Evolutionary conservation across 805 yeast species (phyloP).

Genomic region (Hanseniaspora hatyaiensis): DNA sequence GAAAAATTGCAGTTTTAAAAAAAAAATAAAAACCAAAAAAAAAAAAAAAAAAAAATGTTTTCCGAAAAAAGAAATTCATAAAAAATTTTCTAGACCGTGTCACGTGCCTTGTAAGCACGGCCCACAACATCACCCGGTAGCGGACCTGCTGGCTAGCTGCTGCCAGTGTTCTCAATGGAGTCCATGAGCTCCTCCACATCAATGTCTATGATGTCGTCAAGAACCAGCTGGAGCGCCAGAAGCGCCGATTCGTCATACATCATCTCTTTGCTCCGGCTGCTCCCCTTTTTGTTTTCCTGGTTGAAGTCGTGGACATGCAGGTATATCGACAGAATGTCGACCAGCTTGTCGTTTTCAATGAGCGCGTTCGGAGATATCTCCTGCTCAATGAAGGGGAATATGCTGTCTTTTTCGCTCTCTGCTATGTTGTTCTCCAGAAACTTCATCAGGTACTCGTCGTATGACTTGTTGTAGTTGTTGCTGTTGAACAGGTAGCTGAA

Average conservation of each 20-base stretch:
- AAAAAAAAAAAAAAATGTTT: constrained; percentile 12
- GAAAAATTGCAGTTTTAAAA: too few relatives aligned
- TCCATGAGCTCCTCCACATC: constrained; percentile 6
- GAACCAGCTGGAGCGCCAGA: constrained; percentile 3
- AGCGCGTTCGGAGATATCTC: neutral
- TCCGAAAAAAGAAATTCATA: constrained; percentile 18
- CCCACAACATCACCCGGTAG: too few relatives aligned
- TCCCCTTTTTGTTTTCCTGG: constrained; percentile 2
- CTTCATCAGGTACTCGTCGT: constrained; percentile 8
- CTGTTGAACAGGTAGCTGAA: constrained; percentile 4
- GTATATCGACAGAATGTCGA: constrained; percentile 7
- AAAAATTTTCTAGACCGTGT: too few relatives aligned
- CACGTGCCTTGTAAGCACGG: too few relatives aligned
- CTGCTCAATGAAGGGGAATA: constrained; percentile 3
- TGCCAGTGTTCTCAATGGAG: too few relatives aligned
- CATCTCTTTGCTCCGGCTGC: constrained; percentile 11
- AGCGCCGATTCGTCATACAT: constrained; percentile 11
- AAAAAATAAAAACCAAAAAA: too few relatives aligned
- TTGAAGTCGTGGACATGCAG: constrained; percentile 11
- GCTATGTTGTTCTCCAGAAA: constrained; percentile 6
- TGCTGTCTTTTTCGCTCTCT: neutral
- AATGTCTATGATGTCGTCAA: constrained; percentile 14
- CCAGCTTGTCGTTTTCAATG: constrained; percentile 5
- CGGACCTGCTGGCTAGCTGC: too few relatives aligned
- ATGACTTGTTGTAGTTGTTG: constrained; percentile 6